A percentile compares a stretch with the other conserved stretches of the same genome.
These are phyloP conservation scores for Jaminaea rosea DNA, from an alignment of 1,284 basidiomycete species.

Conservation along the genomic window DNA sequence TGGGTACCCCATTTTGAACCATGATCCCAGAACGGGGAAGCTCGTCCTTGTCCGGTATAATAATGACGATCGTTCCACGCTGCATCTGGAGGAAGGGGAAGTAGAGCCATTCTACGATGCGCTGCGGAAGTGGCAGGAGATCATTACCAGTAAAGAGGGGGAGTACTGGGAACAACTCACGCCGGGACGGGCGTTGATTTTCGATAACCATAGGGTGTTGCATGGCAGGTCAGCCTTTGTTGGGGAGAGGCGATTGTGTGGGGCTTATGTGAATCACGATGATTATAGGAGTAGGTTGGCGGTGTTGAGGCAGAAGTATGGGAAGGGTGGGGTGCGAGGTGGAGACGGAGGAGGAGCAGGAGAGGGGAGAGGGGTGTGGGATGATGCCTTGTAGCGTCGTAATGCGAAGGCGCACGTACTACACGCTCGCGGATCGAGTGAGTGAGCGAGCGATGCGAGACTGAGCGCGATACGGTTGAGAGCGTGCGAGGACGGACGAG, in stretches of 20 bases:
- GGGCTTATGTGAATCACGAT: constrained; percentile 60
- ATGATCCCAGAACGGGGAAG: constrained; percentile 55
- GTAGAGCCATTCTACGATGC: constrained; percentile 64
- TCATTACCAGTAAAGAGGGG: constrained; percentile 67
- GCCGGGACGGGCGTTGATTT: constrained; percentile 74
- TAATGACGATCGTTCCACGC: constrained; percentile 66
- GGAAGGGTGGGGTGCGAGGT: constrained; percentile 1
- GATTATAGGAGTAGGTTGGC: constrained; percentile 30
- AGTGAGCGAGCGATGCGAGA: too few relatives aligned
- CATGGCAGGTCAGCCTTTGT: constrained; percentile 84
- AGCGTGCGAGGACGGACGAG: neutral
- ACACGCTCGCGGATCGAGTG: too few relatives aligned
- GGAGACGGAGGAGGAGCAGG: constrained; percentile 1
- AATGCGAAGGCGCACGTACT: too few relatives aligned
- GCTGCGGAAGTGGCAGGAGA: constrained; percentile 62
- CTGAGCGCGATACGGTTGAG: neutral
- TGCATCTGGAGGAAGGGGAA: constrained; percentile 12
- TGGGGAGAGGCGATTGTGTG: constrained; percentile 83
- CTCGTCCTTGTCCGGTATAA: constrained; percentile 82
- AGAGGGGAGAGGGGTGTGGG: constrained; percentile 25
- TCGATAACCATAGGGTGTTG: constrained; percentile 88
- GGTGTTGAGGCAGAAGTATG: constrained; percentile 19
- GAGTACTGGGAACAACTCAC: constrained; percentile 84
- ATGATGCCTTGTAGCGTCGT: constrained; percentile 31
- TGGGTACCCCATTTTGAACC: constrained; percentile 47